Evolutionary conservation across 768 basidiomycete species (phyloP), one percentile per base, ranked within the genome.

Genomic region (Coprinopsis strossmayeri): DNA sequence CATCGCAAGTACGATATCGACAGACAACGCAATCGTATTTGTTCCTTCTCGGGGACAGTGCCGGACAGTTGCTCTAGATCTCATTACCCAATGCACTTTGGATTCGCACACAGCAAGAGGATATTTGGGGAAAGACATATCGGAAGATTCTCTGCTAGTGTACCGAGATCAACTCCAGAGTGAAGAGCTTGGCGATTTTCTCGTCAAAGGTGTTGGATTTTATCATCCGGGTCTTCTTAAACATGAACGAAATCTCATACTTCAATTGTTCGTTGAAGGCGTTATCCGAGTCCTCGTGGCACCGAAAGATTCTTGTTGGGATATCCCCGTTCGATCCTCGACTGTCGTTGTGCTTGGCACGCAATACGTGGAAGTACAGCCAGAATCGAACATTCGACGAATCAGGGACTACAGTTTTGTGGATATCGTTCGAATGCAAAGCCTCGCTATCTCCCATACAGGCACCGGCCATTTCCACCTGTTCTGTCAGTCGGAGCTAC

Each of bases 361-460:
- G 2, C 96, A 99, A 63, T 95, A 90, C 63, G 63, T 83, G 21
- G 70, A 78, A 48, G 56, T 72, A 5, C 69, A 72, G 34, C 64
- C 61, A 30, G 71, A 69, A 46, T 72, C 68, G 12, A 60, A 69
- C 7, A 81, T 84, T 51, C 79, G 87, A 20, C 83, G 86, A 56
- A 61, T 95, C 43, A 74, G 75, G 37, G 91, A 93, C 61, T 98
- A 98, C 63, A 69, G 70, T 0, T 68, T 95, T 30, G 72, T 79
- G 17, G 93, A 98, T 56, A 66, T 99, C 28, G 81, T 88, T 44
- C 82, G 81, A 49, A 98, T 99, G 94, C 94, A 98, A 64, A 81
- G 89, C 47, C 78, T 81, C 26, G 93, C 93, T 2, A 77, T 91
- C 11, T 77, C 76, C 47, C 80, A 82, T 54, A 66, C 72, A 1